Base-by-base conservation (phyloP, 2,329 filamentous ascomycete species). In the Bipolaris cookei region DNA sequence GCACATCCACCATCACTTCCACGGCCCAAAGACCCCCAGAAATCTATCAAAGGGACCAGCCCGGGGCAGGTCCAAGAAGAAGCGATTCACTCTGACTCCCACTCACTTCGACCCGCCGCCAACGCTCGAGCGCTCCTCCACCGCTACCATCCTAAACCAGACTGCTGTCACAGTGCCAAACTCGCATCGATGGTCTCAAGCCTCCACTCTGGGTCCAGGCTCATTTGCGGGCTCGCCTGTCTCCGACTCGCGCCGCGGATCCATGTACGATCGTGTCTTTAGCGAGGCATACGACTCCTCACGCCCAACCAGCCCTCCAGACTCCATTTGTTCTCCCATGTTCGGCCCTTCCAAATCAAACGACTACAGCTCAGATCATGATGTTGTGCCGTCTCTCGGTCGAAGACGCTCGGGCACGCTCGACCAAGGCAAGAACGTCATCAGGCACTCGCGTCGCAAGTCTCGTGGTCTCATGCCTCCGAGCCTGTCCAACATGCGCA, bases 1-100 rank as follows among this genome's bases (percentile, higher is more conserved):
- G 13, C 94, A 97, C 68, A 90, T 98, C 43, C 94, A 98, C 70
- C 93, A 98, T 69, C 94, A 98, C 73, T 97, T 97, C 71, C 92
- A 97, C 65, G 64, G 57, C 4, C 80, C 87, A 1, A 74, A 78
- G 28, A 69, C 60, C 3, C 54, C 46, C 61, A 65, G 78, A 63
- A 66, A 71, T 66, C 48, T 62, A 78, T 87, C 72, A 81, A 90
- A 56, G 70, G 75, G 14, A 49, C 76, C 39, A 8, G 67, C 77
- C 3, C 74, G 80, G 52, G 84, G 85, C 64, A 84, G 85, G 62
- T 87, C 87, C 58, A 80, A 85, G 7, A 91, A 87, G 78, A 96
- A 91, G 79, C 87, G 90, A 1, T 84, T 86, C 30, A 82, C 86
- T 20, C 78, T 91, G 8, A 84, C 83, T 11, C 80, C 87, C 0